Percentiles rank a stretch among this genome's conserved stretches.
Conservation (phyloP, 805 yeast genomes). For the Kazachstania africana region DNA sequence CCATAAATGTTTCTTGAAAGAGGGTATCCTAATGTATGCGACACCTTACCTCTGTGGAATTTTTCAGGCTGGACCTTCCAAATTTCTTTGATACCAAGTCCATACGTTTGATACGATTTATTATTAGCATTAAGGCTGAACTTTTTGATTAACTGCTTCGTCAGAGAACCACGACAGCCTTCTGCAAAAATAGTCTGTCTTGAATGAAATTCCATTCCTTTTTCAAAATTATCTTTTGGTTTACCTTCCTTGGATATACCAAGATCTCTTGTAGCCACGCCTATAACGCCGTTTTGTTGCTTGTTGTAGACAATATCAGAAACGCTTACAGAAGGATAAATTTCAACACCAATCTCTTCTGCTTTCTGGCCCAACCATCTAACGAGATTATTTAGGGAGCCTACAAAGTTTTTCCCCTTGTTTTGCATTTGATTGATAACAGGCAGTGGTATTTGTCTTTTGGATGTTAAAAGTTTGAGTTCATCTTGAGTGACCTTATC, state of each 20-base stretch:
- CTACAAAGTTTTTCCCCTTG: slow-evolving; percentile 72
- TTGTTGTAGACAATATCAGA: slow-evolving; percentile 58
- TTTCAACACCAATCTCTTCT: slow-evolving; percentile 85
- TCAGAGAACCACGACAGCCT: slow-evolving; percentile 95
- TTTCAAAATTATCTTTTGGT: slow-evolving; percentile 76
- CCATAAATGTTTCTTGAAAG: slow-evolving; percentile 67
- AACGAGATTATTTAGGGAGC: slow-evolving; percentile 69
- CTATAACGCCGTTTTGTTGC: slow-evolving; percentile 44
- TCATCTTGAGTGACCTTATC: slow-evolving; percentile 69
- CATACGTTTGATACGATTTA: slow-evolving; percentile 73
- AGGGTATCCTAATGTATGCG: slow-evolving; percentile 88
- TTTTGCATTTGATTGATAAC: slow-evolving; percentile 90
- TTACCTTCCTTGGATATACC: slow-evolving; percentile 67
- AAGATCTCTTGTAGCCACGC: slow-evolving; percentile 90
- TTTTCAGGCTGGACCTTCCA: slow-evolving; percentile 88
- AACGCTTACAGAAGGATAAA: slow-evolving; percentile 85
- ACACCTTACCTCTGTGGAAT: slow-evolving; percentile 68
- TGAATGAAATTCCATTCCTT: slow-evolving; percentile 96
- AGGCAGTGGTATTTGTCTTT: slow-evolving; percentile 59
- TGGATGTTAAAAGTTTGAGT: slow-evolving; percentile 53
- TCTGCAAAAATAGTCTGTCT: slow-evolving; percentile 84
- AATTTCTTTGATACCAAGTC: slow-evolving; percentile 90
- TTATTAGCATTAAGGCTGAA: slow-evolving; percentile 54
- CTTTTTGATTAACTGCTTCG: slow-evolving; percentile 63
- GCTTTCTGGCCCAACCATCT: slow-evolving; percentile 79